Evolutionary conservation across 1,284 basidiomycete genomes (phyloP).

Genomic region (Cystobasidium slooffiae): DNA sequence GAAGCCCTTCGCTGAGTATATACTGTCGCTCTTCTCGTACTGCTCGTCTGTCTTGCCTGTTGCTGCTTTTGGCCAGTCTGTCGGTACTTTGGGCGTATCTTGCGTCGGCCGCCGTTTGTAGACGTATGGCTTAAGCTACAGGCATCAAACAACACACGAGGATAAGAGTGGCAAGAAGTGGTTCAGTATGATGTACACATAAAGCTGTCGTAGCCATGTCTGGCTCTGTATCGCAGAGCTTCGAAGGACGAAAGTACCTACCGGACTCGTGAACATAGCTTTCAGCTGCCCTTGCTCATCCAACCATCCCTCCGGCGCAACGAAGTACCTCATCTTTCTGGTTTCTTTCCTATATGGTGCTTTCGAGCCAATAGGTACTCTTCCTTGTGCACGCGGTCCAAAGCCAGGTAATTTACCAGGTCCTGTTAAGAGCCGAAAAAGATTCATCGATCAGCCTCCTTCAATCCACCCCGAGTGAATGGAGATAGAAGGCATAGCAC

Average conservation of each 20-base stretch:
- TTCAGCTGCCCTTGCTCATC: conserved; percentile 5
- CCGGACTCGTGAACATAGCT: conserved; percentile 27
- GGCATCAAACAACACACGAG: no score
- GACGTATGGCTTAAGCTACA: conserved; percentile 53
- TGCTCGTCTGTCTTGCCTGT: conserved; percentile 45
- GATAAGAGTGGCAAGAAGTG: background rate
- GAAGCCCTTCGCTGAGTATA: conserved; percentile 51
- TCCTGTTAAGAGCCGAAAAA: conserved; percentile 44
- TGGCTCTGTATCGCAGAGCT: background rate
- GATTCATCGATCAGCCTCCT: background rate
- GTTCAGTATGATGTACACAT: background rate
- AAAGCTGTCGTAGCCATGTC: background rate
- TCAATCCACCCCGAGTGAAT: background rate
- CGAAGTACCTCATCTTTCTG: conserved; percentile 53
- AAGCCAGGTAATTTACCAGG: conserved; percentile 52
- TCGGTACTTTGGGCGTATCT: conserved; percentile 30
- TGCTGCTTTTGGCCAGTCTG: conserved; percentile 50
- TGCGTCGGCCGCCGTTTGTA: conserved; percentile 44
- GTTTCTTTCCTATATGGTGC: conserved; percentile 52
- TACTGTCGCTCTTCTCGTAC: conserved; percentile 44
- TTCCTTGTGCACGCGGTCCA: conserved; percentile 51
- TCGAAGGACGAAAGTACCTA: background rate
- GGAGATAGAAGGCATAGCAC: conserved; percentile 43
- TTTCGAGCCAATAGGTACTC: conserved; percentile 47
- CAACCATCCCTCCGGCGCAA: conserved; percentile 50